These are phyloP conservation scores for Pestalotiopsis sp. DNA, from an alignment of 2,329 filamentous ascomycete species.

Conservation along the genomic window DNA sequence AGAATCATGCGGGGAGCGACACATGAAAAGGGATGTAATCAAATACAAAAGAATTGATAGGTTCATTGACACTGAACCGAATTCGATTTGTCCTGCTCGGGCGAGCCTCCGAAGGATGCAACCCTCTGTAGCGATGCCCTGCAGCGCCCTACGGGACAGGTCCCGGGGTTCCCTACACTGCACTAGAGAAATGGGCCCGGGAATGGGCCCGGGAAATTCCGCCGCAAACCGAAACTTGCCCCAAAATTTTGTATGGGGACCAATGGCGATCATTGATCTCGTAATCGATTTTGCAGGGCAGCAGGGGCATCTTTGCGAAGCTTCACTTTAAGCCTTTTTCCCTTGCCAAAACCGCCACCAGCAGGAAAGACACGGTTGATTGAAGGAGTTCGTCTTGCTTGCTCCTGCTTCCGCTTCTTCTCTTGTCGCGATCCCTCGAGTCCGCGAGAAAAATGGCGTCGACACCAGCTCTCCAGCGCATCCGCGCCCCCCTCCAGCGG, in stretches of 20 bases:
- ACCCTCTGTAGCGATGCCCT: too few relatives aligned
- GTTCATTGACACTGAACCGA: too few relatives aligned
- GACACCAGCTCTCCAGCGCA: constrained; percentile 27
- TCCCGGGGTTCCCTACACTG: not conserved
- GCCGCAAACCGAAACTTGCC: not conserved
- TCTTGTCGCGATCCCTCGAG: not conserved
- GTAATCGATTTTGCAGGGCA: not conserved
- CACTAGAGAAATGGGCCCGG: not conserved
- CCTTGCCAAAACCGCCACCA: constrained; percentile 18
- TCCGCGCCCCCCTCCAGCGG: constrained; percentile 31
- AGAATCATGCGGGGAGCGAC: too few relatives aligned
- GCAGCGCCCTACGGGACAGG: not conserved
- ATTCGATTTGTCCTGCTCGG: too few relatives aligned
- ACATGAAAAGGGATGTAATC: too few relatives aligned
- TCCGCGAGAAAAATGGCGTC: constrained; percentile 26
- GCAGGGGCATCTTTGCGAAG: not conserved
- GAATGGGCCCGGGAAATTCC: constrained; percentile 4
- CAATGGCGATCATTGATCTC: constrained; percentile 12
- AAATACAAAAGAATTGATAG: too few relatives aligned
- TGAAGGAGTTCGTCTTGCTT: not conserved
- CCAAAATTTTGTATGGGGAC: constrained; percentile 9
- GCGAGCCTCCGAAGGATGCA: too few relatives aligned
- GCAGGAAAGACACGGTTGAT: not conserved
- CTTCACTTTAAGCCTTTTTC: constrained; percentile 10
- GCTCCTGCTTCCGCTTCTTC: not conserved